Evolutionary conservation across 192 early-diverging fungal species (phyloP).

Genomic region (Dispira simplex): DNA sequence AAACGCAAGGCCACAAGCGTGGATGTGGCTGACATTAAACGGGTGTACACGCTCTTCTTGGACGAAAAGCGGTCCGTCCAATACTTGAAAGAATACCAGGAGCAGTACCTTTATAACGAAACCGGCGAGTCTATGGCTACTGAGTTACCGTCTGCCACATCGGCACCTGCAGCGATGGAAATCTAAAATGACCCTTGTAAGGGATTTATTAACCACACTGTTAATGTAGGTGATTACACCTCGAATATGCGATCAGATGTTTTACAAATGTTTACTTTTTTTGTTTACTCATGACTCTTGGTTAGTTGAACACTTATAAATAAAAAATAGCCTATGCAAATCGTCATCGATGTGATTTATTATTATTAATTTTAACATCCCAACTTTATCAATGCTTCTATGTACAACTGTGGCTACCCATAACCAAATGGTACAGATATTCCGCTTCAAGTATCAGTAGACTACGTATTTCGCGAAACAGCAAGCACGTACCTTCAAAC

Average conservation of each 20-base stretch:
- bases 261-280: neutral
- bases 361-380: no score
- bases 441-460: no score
- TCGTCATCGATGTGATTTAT: no score
- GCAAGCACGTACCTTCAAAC: no score
- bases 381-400: no score
- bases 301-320: neutral
- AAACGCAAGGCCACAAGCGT: slow-evolving; percentile 79
- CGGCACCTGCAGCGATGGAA: slow-evolving; percentile 17
- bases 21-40: slow-evolving; percentile 86
- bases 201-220: neutral
- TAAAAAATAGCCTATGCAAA: neutral
- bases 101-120: slow-evolving; percentile 88
- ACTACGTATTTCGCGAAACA: no score
- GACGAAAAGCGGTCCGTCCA: slow-evolving; percentile 95
- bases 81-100: slow-evolving; percentile 86
- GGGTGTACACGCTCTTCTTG: slow-evolving; percentile 88
- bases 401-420: no score
- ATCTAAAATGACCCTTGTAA: slow-evolving; percentile 13
- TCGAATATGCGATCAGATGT: neutral
- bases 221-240: neutral
- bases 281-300: neutral
- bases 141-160: slow-evolving; percentile 4
- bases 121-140: slow-evolving; percentile 14
- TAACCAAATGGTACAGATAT: no score